phyloP scores from a whole-genome alignment of 1,284 basidiomycete genomes.

The Abortiporus biennis region DNA sequence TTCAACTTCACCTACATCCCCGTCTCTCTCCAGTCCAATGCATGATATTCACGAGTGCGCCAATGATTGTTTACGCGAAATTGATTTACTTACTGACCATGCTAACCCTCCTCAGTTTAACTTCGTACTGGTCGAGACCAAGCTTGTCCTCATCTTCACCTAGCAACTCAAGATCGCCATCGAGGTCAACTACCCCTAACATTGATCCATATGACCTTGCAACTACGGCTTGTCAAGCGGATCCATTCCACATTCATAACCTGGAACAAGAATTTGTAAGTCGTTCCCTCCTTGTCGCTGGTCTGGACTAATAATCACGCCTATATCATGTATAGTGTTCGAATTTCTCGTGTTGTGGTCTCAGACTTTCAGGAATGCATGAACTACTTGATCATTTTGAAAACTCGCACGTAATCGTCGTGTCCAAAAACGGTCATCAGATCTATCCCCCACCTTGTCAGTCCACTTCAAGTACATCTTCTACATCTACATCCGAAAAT shows the following conservation, averaged over 20 bases:
- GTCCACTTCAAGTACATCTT: constrained; percentile 12
- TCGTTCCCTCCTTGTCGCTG: constrained; percentile 4
- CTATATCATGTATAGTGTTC: constrained; percentile 35
- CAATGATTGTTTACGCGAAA: too few relatives aligned
- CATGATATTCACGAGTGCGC: too few relatives aligned
- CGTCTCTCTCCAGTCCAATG: too few relatives aligned
- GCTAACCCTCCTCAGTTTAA: not conserved
- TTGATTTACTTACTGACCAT: too few relatives aligned
- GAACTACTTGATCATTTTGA: constrained; percentile 66
- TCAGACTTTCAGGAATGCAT: constrained; percentile 56
- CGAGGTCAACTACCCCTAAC: not conserved
- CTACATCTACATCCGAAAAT: constrained; percentile 4
- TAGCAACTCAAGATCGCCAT: too few relatives aligned
- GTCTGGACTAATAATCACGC: not conserved
- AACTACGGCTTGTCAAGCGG: not conserved
- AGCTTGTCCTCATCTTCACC: not conserved
- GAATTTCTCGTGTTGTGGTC: constrained; percentile 63
- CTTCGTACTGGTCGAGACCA: not conserved
- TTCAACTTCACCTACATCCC: too few relatives aligned
- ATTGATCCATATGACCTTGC: not conserved
- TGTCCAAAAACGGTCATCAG: constrained; percentile 25
- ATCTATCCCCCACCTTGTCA: constrained; percentile 16
- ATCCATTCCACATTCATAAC: constrained; percentile 1
- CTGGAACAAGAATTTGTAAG: constrained; percentile 8
- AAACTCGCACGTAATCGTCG: constrained; percentile 44